Base-by-base conservation (phyloP, 805 yeast species). In the Zygosaccharomyces bailii region DNA sequence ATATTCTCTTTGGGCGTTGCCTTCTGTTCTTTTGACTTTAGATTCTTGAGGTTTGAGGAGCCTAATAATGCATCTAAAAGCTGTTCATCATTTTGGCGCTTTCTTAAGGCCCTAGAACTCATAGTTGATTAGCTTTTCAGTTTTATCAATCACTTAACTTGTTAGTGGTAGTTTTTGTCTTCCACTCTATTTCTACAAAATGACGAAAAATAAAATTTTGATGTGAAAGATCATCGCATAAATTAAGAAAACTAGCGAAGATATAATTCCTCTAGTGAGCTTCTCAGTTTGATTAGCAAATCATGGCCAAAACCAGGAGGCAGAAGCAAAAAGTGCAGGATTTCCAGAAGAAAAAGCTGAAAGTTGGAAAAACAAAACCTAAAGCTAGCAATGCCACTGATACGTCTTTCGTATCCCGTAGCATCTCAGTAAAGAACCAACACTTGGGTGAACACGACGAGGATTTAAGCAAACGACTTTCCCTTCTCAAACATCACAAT, bases 361-460 rank as follows among this genome's bases (percentile, higher is more conserved):
- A 76, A 57, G 97, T 93, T 25, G 99, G 99, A 45, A 93, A 93
- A 65, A 71, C 84, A 2, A 78, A 79, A 14, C 79, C 80, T 4
- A 79, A 78, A 50, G 80, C 89, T 4, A 77, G 80, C 14, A 87
- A 88, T 60, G 78, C 75, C 46, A 93, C 99, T 4, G 91, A 85
- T 53, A 87, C 96, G 0, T 83, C 95, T 0, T 91, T 91, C 67
- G 77, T 75, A 34, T 81, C 96, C 8, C 85, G 80, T 56, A 61
- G 60, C 20, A 61, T 65, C 29, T 54, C 58, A 11, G 52, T 65
- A 19, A 61, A 55, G 36, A 58, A 58, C 30, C 69, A 65, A 40
- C 60, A 61, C 48, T 44, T 59, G 32, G 52, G 50, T 2, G 45
- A 58, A 25, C 57, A 63, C 31, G 77, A 74, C 34, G 68, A 67